Evolutionary conservation across 495 filamentous ascomycete genomes (phyloP).

Genomic region (Talaromyces stipitatus): DNA sequence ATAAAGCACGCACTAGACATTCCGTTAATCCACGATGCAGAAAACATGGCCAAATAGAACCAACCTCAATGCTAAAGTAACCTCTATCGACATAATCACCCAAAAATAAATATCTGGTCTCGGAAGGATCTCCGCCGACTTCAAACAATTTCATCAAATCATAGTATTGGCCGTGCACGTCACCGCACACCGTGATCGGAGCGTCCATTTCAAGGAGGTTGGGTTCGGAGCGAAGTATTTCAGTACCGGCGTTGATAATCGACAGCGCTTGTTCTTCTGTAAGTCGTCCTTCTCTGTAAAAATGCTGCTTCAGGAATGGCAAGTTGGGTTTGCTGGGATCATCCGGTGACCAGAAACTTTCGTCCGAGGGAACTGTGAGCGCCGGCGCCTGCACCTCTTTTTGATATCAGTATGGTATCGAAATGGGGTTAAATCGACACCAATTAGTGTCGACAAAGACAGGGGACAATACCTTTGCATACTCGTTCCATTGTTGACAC

Average conservation of each 20-base stretch:
- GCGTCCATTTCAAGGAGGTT: constrained; percentile 99
- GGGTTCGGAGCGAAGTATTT: constrained; percentile 77
- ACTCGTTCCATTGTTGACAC: constrained; percentile 94
- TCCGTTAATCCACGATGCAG: constrained; percentile 9
- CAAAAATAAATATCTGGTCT: constrained; percentile 93
- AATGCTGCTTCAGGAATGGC: constrained; percentile 92
- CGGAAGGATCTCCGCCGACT: constrained; percentile 92
- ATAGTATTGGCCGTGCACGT: constrained; percentile 98
- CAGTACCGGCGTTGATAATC: constrained; percentile 80
- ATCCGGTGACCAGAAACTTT: constrained; percentile 69
- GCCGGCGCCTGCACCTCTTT: constrained; percentile 95
- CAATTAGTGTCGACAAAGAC: not conserved
- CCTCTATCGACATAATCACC: constrained; percentile 97
- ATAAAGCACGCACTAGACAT: constrained; percentile 76
- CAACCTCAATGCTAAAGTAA: constrained; percentile 94
- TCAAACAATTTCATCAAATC: constrained; percentile 99
- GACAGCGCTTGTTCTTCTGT: constrained; percentile 96
- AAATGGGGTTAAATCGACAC: not conserved
- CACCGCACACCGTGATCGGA: constrained; percentile 97
- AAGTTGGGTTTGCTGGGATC: constrained; percentile 86
- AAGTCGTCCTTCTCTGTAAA: constrained; percentile 93
- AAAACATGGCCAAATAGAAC: constrained; percentile 8
- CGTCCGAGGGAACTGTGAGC: constrained; percentile 78
- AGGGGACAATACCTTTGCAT: constrained; percentile 73
- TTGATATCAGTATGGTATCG: constrained; percentile 9